These are phyloP conservation scores for Carex scoparia DNA, from an alignment of 176 grass and related monocot species.

Conservation along the genomic window DNA sequence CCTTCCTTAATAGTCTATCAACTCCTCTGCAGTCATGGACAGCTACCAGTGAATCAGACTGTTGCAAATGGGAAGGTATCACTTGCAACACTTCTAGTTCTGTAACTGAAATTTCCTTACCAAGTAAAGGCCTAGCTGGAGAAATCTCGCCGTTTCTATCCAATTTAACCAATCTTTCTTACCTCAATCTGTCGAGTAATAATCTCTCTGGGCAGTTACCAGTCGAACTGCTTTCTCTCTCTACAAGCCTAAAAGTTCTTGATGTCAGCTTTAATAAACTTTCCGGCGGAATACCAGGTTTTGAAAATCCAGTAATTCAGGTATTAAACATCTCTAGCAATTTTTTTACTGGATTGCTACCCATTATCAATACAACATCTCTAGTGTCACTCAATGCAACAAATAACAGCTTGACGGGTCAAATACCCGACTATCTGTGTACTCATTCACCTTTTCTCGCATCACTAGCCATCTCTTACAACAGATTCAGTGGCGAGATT, in stretches of 20 bases:
- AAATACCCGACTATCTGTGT: constrained; percentile 52
- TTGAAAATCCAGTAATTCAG: constrained; percentile 31
- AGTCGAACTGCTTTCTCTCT: constrained; percentile 33
- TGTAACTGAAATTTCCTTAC: constrained; percentile 39
- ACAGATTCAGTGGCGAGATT: constrained; percentile 47
- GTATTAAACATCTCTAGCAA: constrained; percentile 80
- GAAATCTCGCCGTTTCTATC: constrained; percentile 31
- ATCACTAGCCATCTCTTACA: constrained; percentile 46
- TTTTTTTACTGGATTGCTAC: constrained; percentile 39
- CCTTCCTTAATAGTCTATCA: constrained; percentile 40
- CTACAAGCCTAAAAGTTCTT: constrained; percentile 36
- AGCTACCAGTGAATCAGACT: constrained; percentile 43
- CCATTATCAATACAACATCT: constrained; percentile 32
- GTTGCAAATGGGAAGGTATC: constrained; percentile 70
- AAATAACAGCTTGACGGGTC: constrained; percentile 67
- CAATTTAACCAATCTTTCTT: constrained; percentile 41
- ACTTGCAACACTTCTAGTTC: constrained; percentile 21
- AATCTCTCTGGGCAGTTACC: constrained; percentile 33
- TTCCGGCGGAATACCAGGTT: constrained; percentile 25
- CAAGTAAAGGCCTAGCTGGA: constrained; percentile 47
- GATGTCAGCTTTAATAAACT: constrained; percentile 74
- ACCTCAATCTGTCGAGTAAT: constrained; percentile 61
- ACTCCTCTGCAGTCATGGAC: constrained; percentile 22
- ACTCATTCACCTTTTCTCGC: constrained; percentile 30
- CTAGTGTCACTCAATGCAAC: constrained; percentile 60